These are phyloP conservation scores for Lecanicillium sp. DNA, from an alignment of 2,329 filamentous ascomycete species.

Conservation along the genomic window DNA sequence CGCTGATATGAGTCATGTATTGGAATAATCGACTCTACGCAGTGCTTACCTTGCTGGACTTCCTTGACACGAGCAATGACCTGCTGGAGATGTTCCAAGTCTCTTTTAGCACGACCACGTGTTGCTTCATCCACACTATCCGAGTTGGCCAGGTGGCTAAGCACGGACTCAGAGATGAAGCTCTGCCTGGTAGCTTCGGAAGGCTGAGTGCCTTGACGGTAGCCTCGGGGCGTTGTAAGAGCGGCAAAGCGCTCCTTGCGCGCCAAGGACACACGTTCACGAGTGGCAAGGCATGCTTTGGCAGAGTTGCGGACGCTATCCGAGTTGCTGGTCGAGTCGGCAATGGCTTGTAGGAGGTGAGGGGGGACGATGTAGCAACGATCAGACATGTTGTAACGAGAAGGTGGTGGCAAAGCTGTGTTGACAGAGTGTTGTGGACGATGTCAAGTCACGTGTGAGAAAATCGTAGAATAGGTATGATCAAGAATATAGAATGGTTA, in stretches of 20 bases:
- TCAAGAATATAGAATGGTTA: background rate
- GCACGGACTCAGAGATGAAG: slow-evolving; percentile 32
- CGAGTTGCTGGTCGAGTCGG: slow-evolving; percentile 28
- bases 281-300: slow-evolving; percentile 23
- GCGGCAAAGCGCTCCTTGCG: slow-evolving; percentile 27
- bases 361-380: slow-evolving; percentile 37
- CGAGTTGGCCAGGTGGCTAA: slow-evolving; percentile 29
- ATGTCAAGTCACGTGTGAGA: background rate
- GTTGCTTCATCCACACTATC: slow-evolving; percentile 30
- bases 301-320: slow-evolving; percentile 28
- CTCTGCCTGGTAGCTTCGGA: slow-evolving; percentile 11
- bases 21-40: too few species aligned
- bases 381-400: slow-evolving; percentile 8
- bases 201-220: slow-evolving; percentile 10
- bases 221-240: slow-evolving; percentile 24
- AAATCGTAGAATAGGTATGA: background rate
- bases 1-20: background rate
- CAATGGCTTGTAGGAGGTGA: slow-evolving; percentile 36
- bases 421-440: background rate
- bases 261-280: slow-evolving; percentile 20
- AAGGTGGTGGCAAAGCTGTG: too few species aligned
- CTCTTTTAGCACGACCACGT: slow-evolving; percentile 26
- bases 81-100: slow-evolving; percentile 29
- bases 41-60: slow-evolving; percentile 18
- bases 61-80: slow-evolving; percentile 18